Evolutionary conservation across 176 grass and related monocot species (phyloP).

Genomic region (Ensete ventricosum): DNA sequence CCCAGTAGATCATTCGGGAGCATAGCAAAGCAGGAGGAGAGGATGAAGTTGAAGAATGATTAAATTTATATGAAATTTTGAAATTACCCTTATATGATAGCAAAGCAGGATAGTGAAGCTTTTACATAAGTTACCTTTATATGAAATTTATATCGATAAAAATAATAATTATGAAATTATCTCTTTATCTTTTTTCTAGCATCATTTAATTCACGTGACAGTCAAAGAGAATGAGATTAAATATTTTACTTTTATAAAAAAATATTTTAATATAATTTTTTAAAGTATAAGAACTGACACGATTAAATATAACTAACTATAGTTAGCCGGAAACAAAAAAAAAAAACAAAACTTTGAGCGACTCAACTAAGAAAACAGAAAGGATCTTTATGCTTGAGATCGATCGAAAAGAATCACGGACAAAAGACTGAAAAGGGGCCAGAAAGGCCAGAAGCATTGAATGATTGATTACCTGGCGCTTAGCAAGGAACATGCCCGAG

Average conservation of each 20-base stretch:
- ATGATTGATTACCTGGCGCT: constrained; percentile 35
- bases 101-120: too few relatives aligned
- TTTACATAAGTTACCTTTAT: too few relatives aligned
- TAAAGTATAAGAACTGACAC: too few relatives aligned
- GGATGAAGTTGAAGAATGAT: too few relatives aligned
- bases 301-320: too few relatives aligned
- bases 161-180: neutral
- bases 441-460: neutral
- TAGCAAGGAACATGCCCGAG: constrained; percentile 57
- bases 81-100: too few relatives aligned
- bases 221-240: too few relatives aligned
- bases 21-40: accelerated
- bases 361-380: neutral
- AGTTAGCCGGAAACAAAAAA: too few relatives aligned
- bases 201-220: too few relatives aligned
- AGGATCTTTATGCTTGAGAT: neutral
- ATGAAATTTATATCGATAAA: neutral
- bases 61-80: too few relatives aligned
- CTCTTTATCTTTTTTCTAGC: too few relatives aligned
- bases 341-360: neutral
- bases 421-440: neutral
- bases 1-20: accelerated
- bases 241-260: too few relatives aligned
- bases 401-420: neutral
- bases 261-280: neutral